Conservation (phyloP, 176 grass and related monocot species). For the Eremochloa ophiuroides region DNA sequence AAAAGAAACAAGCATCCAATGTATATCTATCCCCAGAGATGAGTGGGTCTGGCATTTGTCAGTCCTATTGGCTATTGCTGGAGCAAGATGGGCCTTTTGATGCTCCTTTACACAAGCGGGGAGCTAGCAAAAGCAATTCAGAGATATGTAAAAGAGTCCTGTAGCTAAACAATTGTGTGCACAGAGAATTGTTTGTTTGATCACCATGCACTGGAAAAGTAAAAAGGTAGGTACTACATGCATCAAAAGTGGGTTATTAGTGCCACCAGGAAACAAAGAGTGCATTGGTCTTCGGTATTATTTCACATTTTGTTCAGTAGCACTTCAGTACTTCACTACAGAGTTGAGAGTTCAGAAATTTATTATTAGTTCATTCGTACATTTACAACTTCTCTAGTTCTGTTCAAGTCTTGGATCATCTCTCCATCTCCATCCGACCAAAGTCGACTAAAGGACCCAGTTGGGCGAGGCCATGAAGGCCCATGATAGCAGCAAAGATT, state of each 20-base stretch:
- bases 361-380: background rate
- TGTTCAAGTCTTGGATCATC: constrained; percentile 3
- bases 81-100: constrained; percentile 24
- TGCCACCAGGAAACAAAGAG: background rate
- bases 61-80: constrained; percentile 18
- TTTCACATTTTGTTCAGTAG: background rate
- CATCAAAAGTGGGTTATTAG: background rate
- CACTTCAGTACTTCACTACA: background rate
- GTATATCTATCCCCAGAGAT: constrained; percentile 12
- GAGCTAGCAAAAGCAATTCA: background rate
- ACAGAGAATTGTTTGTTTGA: background rate
- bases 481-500: constrained; percentile 17
- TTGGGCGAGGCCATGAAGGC: constrained; percentile 21
- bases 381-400: background rate
- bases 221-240: background rate
- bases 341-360: background rate
- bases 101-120: constrained; percentile 1
- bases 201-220: constrained; percentile 12
- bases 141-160: constrained; percentile 10
- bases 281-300: background rate
- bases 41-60: constrained; percentile 35
- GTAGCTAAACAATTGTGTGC: background rate
- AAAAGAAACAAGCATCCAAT: background rate
- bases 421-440: background rate
- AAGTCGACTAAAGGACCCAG: background rate